Evolutionary conservation across 1,284 basidiomycete genomes (phyloP).

Genomic region (Jaminaea rosea): DNA sequence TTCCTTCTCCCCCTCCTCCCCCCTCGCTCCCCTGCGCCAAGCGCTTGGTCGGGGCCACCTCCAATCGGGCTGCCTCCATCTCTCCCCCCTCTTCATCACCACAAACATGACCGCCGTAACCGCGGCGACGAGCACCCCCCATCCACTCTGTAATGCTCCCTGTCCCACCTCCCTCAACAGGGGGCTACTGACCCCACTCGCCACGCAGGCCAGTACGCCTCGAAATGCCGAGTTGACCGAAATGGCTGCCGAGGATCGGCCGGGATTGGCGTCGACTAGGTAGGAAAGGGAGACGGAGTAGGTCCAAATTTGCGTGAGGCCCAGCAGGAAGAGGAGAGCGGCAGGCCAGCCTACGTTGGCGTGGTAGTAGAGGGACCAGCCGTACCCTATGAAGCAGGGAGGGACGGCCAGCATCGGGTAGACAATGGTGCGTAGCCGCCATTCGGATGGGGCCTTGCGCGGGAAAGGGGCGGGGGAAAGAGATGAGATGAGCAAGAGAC

Average conservation of each 20-base stretch:
- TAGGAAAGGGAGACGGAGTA: slow-evolving; percentile 58
- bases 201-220: slow-evolving; percentile 62
- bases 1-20: too few relatives aligned
- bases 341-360: slow-evolving; percentile 34
- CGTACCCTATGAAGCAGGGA: slow-evolving; percentile 60
- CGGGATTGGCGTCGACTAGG: slow-evolving; percentile 60
- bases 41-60: too few relatives aligned
- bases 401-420: slow-evolving; percentile 20
- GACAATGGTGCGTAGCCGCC: slow-evolving; percentile 26
- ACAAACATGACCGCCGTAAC: too few relatives aligned
- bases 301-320: slow-evolving; percentile 54
- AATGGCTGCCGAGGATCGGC: slow-evolving; percentile 62
- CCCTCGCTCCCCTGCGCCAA: too few relatives aligned
- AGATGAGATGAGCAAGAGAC: neutral
- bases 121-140: slow-evolving; percentile 8
- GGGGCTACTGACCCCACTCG: slow-evolving; percentile 61
- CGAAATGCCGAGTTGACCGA: slow-evolving; percentile 63
- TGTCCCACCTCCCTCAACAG: slow-evolving; percentile 51
- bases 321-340: slow-evolving; percentile 21
- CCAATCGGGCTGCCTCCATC: too few relatives aligned
- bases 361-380: slow-evolving; percentile 63
- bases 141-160: slow-evolving; percentile 14
- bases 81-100: too few relatives aligned
- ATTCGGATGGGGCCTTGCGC: slow-evolving; percentile 3
- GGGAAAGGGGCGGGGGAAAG: neutral